These are phyloP conservation scores for Anacardium occidentale DNA, from an alignment of 345 rosid genomes.

Conservation along the genomic window DNA sequence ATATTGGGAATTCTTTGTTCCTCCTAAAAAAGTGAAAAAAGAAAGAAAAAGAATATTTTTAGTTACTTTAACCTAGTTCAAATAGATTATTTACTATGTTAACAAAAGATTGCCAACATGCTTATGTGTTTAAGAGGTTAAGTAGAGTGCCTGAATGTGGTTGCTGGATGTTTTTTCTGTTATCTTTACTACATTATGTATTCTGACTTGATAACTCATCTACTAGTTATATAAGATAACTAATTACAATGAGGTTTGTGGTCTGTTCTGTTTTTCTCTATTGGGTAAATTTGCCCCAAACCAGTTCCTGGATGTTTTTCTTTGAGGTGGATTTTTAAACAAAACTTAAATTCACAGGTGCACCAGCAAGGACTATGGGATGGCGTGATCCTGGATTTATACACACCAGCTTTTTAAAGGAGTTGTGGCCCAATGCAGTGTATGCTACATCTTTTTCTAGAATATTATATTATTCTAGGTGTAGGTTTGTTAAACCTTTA, in stretches of 20 bases:
- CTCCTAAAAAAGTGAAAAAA: neutral
- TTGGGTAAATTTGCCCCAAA: neutral
- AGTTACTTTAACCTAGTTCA: neutral
- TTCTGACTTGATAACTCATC: neutral
- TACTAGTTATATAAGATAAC: neutral
- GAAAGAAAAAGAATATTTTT: neutral
- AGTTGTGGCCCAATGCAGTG: conserved; percentile 59
- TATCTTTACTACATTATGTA: neutral
- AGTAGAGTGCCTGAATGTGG: neutral
- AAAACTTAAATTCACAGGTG: conserved; percentile 31
- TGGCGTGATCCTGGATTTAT: conserved; percentile 85
- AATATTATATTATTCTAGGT: neutral
- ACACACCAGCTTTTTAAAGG: conserved; percentile 71
- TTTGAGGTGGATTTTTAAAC: conserved; percentile 5
- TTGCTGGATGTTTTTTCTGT: neutral
- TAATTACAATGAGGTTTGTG: neutral
- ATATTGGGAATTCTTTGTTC: neutral
- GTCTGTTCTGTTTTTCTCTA: neutral
- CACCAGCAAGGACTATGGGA: conserved; percentile 70
- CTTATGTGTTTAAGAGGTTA: neutral
- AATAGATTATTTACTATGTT: neutral
- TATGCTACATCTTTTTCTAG: conserved; percentile 25
- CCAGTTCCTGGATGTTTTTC: neutral
- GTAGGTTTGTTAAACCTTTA: neutral
- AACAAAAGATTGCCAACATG: neutral